Base-by-base conservation (phyloP, 805 yeast species). In the Zygosaccharomyces pseudorouxii region DNA sequence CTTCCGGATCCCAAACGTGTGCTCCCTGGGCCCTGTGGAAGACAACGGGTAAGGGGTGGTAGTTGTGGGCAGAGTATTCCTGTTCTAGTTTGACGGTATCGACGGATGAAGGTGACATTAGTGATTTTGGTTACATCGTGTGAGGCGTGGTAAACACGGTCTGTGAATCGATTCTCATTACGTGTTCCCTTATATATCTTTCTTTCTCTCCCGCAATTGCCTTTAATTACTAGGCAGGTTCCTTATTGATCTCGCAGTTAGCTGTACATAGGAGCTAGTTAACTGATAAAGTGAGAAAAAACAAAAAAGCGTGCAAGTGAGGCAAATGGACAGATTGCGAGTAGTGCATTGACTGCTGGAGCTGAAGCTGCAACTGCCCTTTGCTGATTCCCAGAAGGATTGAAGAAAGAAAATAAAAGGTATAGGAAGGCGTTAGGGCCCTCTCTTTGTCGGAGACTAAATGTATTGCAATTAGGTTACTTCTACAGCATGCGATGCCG, bases 1-100 rank as follows among this genome's bases (percentile, higher is more conserved):
- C 97, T 71, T 92, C 98, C 6, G 97, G 97, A 68, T 92, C 98
- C 97, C 97, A 92, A 19, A 92, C 97, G 56, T 87, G 84, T 23
- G 97, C 96, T 43, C 98, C 98, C 51, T 67, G 55, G 12, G 96
- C 98, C 62, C 77, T 82, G 61, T 86, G 77, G 71, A 92, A 86
- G 12, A 92, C 97, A 51, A 92, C 97, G 10, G 98, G 98, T 54
- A 92, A 73, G 45, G 98, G 97, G 71, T 89, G 97, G 74, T 92
- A 92, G 76, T 92, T 92, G 73, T 90, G 97, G 27, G 98, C 98
- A 42, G 97, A 87, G 72, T 86, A 89, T 52, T 84, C 72, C 48
- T 78, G 70, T 70, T 92, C 97, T 71, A 78, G 81, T 46, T 78
- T 73, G 52, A 72, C 72, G 33, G 96, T 86, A 53, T 81, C 74